Base-by-base conservation (phyloP, 2,329 filamentous ascomycete species). In the Aureobasidium mangrovei region DNA sequence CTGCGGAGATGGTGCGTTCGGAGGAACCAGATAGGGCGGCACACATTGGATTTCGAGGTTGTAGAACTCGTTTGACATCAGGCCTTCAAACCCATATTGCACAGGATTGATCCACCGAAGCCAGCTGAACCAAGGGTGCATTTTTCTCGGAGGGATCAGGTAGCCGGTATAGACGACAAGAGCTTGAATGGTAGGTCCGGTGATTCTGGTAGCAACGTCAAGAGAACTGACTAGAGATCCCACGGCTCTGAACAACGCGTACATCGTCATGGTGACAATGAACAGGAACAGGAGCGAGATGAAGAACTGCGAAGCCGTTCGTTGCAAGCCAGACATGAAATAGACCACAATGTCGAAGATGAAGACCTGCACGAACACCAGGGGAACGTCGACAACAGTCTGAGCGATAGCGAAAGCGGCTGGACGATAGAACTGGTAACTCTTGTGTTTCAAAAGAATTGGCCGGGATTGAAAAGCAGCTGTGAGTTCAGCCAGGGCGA, bases 41-140 rank as follows among this genome's bases (percentile, higher is more conserved):
- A 79, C 80, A 63, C 90, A 95, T 0, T 78, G 82, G 65, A 95
- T 73, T 29, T 83, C 76, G 40, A 87, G 74, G 8, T 79, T 72
- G 35, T 77, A 76, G 63, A 95, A 95, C 64, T 95, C 90, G 63
- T 95, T 95, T 62, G 87, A 81, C 87, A 95, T 93, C 69, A 95
- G 69, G 2, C 82, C 75, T 8, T 84, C 79, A 65, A 95, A 94
- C 0, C 83, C 81, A 2, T 93, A 76, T 43, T 86, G 88, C 0
- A 91, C 72, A 0, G 83, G 77, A 57, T 90, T 89, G 67, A 90
- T 73, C 88, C 88, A 93, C 18, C 85, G 75, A 4, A 91, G 67
- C 84, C 87, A 91, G n/a, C 45, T 35, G 48, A 45, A 63, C 61
- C 61, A 63, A 9, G 61, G 61, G 45, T 62, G 61, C 61, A 63